phyloP scores from a whole-genome alignment of 2,329 filamentous ascomycete genomes.

The Talaromyces piceae region DNA sequence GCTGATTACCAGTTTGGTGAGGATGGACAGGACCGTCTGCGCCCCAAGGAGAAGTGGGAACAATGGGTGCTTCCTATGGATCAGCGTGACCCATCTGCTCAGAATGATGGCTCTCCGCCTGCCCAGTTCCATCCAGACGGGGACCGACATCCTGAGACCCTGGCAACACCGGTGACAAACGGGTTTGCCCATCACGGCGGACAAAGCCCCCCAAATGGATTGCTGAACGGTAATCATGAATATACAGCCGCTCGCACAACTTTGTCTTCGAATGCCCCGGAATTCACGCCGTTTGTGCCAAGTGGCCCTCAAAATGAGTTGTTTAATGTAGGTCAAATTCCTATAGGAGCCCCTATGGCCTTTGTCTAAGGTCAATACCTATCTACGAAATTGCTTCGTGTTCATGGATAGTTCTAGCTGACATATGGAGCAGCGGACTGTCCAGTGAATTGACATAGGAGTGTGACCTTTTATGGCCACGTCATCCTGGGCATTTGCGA shows the following conservation, averaged over 20 bases:
- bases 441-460: conserved; percentile 34
- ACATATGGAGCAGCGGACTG: conserved; percentile 42
- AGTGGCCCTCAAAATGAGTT: conserved; percentile 25
- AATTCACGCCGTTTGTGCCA: conserved; percentile 47
- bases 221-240: conserved; percentile 34
- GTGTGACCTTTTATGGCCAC: conserved; percentile 23
- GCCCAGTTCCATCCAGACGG: conserved; percentile 23
- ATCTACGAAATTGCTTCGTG: not conserved
- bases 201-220: conserved; percentile 15
- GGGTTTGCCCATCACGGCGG: conserved; percentile 18
- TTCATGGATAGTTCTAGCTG: not conserved
- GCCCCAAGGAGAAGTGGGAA: conserved; percentile 68
- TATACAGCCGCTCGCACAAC: conserved; percentile 40
- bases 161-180: conserved; percentile 18
- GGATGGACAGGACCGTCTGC: conserved; percentile 71
- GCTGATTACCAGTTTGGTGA: conserved; percentile 69
- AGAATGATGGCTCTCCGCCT: conserved; percentile 60
- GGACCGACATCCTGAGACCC: conserved; percentile 33
- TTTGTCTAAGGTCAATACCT: not conserved
- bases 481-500: not conserved
- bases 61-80: conserved; percentile 68
- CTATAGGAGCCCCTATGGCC: not conserved
- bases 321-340: conserved; percentile 26
- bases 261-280: conserved; percentile 57
- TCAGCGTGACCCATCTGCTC: conserved; percentile 65